Conservation (phyloP, 306 rosid species). For the Glycyrrhiza uralensis region DNA sequence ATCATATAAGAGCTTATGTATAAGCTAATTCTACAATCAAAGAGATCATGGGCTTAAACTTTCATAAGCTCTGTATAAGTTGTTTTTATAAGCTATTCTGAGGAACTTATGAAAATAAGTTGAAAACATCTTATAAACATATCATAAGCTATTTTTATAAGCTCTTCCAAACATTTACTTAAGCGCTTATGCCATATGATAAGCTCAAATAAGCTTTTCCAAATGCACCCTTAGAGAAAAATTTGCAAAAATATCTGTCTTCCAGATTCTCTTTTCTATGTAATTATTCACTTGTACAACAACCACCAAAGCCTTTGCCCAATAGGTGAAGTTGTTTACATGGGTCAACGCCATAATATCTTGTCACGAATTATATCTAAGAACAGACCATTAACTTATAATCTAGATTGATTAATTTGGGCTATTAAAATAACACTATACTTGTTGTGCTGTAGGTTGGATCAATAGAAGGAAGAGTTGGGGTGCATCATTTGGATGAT, state of each 20-base stretch:
- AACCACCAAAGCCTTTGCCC: not conserved
- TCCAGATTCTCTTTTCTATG: not conserved
- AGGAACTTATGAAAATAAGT: too few relatives aligned
- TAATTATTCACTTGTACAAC: conserved; percentile 2
- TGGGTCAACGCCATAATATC: not conserved
- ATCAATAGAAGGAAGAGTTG: conserved; percentile 96
- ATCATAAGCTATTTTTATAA: too few relatives aligned
- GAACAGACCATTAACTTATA: not conserved
- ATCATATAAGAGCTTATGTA: too few relatives aligned
- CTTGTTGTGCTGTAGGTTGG: conserved; percentile 58
- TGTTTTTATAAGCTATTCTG: too few relatives aligned
- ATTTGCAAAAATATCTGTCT: conserved; percentile 3
- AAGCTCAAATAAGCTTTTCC: too few relatives aligned
- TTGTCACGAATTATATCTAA: not conserved
- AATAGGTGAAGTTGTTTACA: not conserved
- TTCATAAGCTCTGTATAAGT: too few relatives aligned
- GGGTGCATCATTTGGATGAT: conserved; percentile 93
- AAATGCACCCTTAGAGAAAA: too few relatives aligned
- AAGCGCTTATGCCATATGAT: too few relatives aligned
- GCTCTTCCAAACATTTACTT: too few relatives aligned
- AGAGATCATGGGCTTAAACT: too few relatives aligned
- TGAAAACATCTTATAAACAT: too few relatives aligned
- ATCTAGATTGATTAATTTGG: conserved; percentile 11
- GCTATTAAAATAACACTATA: conserved; percentile 29
- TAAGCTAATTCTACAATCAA: too few relatives aligned